Evolutionary conservation across 108 stramenopile species (phyloP), one percentile per base, ranked within the genome.

Genomic region (Skeletonema potamos): DNA sequence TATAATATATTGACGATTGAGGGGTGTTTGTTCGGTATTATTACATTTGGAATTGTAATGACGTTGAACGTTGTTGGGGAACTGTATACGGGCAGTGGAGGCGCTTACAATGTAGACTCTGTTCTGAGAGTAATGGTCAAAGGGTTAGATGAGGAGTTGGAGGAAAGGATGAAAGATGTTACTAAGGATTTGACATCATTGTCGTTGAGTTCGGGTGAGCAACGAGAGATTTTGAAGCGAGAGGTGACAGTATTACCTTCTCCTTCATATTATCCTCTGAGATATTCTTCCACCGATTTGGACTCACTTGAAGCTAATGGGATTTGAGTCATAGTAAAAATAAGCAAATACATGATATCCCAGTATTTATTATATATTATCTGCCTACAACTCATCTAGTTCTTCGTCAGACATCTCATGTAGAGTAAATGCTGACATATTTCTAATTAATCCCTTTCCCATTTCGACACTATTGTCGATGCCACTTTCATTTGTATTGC

Each of bases 61-160:
- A 92, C 89, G 4, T 66, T 91, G 70, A 72, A 87, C 56, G 86
- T 88, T 57, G 84, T 95, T 24, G 87, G 85, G 8, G 95, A 96
- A 54, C 65, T 96, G 62, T 93, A 87, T 77, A 48, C 82, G 1
- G 88, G 85, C 0, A 81, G 84, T 8, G 95, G 92, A 6, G 95
- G 92, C 18, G 94, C 92, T 29, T 96, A 93, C 79, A 92, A 96
- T 72, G 95, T 93, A 10, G 92, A 93, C 62, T 71, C 73, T 8
- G 92, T 92, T 0, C 62, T 96, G 44, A 66, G 37, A 8, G 79
- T 84, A n/a, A 96, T 96, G 95, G 90, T 96, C 1, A 63, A 74
- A 27, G 95, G 95, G 1, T 76, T 96, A 56, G 91, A 92, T 55
- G 72, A 90, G 54, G 95, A 96, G 76, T 72, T 96, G 57, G 65